Percentiles rank a stretch among this genome's conserved stretches.
These are phyloP conservation scores for Delonix regia DNA, from an alignment of 306 rosid genomes.

Conservation along the genomic window DNA sequence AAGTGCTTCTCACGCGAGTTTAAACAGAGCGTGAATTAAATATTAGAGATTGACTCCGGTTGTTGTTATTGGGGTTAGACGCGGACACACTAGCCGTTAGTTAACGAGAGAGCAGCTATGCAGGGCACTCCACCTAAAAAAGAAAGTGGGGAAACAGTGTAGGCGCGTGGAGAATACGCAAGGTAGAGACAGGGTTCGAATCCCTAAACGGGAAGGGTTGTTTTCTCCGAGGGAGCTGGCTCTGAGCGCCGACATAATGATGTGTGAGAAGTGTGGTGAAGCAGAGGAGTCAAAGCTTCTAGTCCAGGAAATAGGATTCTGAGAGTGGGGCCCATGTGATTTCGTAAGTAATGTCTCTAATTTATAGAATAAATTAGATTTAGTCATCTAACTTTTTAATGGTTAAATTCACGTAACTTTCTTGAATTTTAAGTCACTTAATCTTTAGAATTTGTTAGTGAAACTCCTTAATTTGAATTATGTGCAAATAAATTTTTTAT, in stretches of 20 bases:
- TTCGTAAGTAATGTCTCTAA: too few species aligned
- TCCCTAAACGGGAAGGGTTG: not conserved
- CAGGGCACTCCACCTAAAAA: not conserved
- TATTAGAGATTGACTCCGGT: not conserved
- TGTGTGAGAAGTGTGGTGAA: not conserved
- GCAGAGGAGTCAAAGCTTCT: not conserved
- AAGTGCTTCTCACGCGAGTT: conserved; percentile 10
- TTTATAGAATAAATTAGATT: too few species aligned
- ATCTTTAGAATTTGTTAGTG: too few species aligned
- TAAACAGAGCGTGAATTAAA: not conserved
- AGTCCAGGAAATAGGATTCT: not conserved
- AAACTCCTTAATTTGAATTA: too few species aligned
- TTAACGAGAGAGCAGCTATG: not conserved
- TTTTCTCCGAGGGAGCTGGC: conserved; percentile 20
- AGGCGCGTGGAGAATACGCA: conserved; percentile 25
- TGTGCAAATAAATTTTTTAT: too few species aligned
- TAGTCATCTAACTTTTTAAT: too few species aligned
- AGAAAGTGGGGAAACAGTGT: not conserved
- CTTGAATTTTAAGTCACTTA: too few species aligned
- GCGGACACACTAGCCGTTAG: not conserved
- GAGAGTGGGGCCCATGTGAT: not conserved
- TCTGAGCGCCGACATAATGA: conserved; percentile 44
- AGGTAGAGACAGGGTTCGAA: not conserved
- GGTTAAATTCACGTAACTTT: too few species aligned
- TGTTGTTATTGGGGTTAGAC: not conserved